These are phyloP conservation scores for Trichophaea hybrida DNA, from an alignment of 2,329 filamentous ascomycete species.

Conservation along the genomic window DNA sequence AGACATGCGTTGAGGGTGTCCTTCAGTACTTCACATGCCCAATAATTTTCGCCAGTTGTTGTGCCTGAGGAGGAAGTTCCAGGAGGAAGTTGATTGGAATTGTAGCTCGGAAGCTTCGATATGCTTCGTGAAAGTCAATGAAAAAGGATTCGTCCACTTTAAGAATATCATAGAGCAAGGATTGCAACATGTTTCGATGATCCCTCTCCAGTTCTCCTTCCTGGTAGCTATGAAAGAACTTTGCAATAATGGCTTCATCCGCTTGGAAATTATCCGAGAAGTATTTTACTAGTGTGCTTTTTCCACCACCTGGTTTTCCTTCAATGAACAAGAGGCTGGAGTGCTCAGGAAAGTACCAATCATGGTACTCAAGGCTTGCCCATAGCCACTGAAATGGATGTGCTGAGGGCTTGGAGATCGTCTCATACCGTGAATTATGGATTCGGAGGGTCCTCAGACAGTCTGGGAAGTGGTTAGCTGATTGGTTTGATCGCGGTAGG, in stretches of 20 bases:
- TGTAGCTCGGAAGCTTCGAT: background rate
- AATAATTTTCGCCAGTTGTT: background rate
- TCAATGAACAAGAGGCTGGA: background rate
- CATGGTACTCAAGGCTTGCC: background rate
- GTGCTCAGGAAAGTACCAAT: background rate
- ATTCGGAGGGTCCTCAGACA: background rate
- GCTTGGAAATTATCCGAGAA: background rate
- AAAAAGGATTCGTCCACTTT: background rate
- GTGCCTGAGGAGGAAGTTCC: too few relatives aligned
- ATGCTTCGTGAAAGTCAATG: background rate
- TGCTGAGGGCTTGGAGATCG: background rate
- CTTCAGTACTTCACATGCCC: background rate
- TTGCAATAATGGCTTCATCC: background rate
- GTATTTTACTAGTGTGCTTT: background rate
- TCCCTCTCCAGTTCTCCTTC: background rate
- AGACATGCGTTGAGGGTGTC: background rate
- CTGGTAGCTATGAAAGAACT: conserved; percentile 1
- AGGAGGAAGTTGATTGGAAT: background rate
- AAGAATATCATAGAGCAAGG: background rate
- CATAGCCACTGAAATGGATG: background rate
- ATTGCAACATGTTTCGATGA: background rate
- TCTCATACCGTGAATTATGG: background rate
- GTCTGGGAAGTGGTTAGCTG: background rate
- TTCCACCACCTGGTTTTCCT: background rate
- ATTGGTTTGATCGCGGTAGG: too few relatives aligned